Evolutionary conservation across 176 grass and related monocot genomes (phyloP).

Genomic region (Carex kokanica): DNA sequence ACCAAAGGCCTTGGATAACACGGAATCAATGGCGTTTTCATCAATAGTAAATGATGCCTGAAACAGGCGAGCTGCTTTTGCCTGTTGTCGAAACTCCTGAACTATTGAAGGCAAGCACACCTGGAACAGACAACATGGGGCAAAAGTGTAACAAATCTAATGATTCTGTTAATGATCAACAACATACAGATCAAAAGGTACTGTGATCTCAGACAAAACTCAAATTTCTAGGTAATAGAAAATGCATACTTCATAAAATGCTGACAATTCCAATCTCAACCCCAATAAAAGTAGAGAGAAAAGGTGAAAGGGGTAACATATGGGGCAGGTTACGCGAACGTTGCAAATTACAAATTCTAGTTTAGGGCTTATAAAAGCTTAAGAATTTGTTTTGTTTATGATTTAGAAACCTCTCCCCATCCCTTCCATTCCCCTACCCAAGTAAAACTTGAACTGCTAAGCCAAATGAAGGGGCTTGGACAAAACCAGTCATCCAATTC

Average conservation of each 20-base stretch:
- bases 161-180: background rate
- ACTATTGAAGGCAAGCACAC: conserved; percentile 82
- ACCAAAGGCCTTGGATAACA: conserved; percentile 77
- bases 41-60: conserved; percentile 14
- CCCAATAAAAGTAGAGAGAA: background rate
- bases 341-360: background rate
- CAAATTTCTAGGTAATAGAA: background rate
- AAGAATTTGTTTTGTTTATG: background rate
- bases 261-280: background rate
- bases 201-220: background rate
- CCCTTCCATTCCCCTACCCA: background rate
- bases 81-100: conserved; percentile 75
- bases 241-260: background rate
- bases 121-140: conserved; percentile 35
- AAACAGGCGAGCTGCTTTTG: conserved; percentile 50
- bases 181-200: conserved; percentile 3
- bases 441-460: background rate
- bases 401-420: background rate
- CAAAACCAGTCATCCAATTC: background rate
- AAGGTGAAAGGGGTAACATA: background rate
- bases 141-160: conserved; percentile 24
- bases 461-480: background rate
- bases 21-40: conserved; percentile 61
- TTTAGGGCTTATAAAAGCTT: background rate
- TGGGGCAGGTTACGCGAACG: background rate